Evolutionary conservation across 495 filamentous ascomycete species (phyloP).

Genomic region (Cercophora newfieldiana): DNA sequence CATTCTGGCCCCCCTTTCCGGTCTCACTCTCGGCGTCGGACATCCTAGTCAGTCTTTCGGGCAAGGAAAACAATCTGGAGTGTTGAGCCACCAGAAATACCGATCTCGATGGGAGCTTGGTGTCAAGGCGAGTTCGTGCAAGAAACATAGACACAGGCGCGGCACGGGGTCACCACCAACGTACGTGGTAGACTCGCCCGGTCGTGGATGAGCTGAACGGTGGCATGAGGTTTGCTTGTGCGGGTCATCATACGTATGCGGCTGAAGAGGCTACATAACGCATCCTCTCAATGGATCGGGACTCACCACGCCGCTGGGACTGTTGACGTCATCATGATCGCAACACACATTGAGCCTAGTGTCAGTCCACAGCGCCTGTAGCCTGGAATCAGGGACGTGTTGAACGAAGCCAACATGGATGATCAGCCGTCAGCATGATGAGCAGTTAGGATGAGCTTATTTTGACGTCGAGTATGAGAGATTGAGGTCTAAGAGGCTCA

Average conservation of each 20-base stretch:
- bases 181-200: too few relatives aligned
- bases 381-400: too few relatives aligned
- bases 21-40: background rate
- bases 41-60: background rate
- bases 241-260: background rate
- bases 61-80: background rate
- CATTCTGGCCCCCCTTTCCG: background rate
- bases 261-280: background rate
- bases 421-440: too few relatives aligned
- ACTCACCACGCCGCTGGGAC: background rate
- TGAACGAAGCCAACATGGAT: too few relatives aligned
- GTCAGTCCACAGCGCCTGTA: too few relatives aligned
- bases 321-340: conserved; percentile 6
- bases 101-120: background rate
- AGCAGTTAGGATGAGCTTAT: too few relatives aligned
- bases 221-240: background rate
- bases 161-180: background rate
- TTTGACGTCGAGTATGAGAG: too few relatives aligned
- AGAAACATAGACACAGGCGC: background rate
- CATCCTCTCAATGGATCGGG: background rate
- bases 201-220: background rate
- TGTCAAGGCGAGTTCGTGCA: background rate
- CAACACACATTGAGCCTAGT: background rate
- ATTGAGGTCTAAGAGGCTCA: too few relatives aligned
- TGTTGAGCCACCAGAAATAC: background rate